Conservation (phyloP, 306 rosid species). For the Cyamopsis tetragonoloba region DNA sequence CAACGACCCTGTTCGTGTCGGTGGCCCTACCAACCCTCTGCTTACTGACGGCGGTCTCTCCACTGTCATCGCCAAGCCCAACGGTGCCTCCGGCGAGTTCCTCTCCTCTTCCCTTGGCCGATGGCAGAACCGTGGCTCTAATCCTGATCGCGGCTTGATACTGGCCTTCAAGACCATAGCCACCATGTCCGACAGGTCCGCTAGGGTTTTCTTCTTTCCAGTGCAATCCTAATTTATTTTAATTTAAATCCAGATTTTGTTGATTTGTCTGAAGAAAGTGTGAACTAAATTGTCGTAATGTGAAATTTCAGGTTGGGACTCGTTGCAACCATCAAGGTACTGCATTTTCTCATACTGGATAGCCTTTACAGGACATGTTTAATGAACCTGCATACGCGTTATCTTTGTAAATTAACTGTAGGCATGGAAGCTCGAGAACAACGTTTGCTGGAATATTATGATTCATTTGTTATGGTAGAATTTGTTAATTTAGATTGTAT, state of each 20-base stretch:
- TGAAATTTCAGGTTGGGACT: constrained; percentile 97
- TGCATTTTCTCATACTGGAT: too few species aligned
- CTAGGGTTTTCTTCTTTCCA: constrained; percentile 18
- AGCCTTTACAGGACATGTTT: not conserved
- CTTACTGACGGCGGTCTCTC: constrained; percentile 85
- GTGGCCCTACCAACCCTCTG: constrained; percentile 85
- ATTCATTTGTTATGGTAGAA: not conserved
- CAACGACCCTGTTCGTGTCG: constrained; percentile 94
- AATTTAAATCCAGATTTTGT: too few species aligned
- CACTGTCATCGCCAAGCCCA: constrained; percentile 85
- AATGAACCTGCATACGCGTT: not conserved
- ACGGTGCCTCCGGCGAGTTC: constrained; percentile 77
- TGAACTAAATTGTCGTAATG: too few species aligned
- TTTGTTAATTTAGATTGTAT: not conserved
- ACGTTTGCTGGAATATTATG: not conserved
- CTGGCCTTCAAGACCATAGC: constrained; percentile 88
- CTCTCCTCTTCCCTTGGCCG: constrained; percentile 82
- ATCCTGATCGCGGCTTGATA: constrained; percentile 86
- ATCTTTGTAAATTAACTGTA: not conserved
- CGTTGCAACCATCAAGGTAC: constrained; percentile 93
- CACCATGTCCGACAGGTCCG: constrained; percentile 91
- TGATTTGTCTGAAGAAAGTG: too few species aligned
- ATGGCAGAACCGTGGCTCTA: constrained; percentile 97
- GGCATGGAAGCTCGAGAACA: not conserved
- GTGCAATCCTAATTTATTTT: too few species aligned